phyloP scores from a whole-genome alignment of 768 basidiomycete species.

The Lentinula edodes region DNA sequence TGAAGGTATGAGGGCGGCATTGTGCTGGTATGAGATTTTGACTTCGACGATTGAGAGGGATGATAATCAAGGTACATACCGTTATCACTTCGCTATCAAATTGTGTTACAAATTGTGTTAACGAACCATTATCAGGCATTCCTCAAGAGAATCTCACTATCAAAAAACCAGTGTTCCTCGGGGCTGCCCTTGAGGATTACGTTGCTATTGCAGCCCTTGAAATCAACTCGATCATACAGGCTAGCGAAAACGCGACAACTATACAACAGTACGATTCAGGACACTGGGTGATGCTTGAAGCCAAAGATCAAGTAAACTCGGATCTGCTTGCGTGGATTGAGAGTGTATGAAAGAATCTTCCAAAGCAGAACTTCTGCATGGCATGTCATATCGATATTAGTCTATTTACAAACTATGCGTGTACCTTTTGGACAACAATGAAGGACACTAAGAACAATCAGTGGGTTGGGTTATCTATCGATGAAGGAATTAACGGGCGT shows the following conservation, averaged over 20 bases:
- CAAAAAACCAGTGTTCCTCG: constrained; percentile 30
- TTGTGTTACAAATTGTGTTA: too few species aligned
- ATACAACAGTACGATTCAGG: background rate
- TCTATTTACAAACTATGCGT: too few species aligned
- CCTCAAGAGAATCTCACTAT: constrained; percentile 21
- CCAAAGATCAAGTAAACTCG: background rate
- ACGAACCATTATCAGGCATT: constrained; percentile 12
- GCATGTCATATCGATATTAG: too few species aligned
- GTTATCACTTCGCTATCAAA: background rate
- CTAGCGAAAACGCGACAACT: background rate
- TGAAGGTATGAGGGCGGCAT: background rate
- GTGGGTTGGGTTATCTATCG: too few species aligned
- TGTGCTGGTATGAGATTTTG: background rate
- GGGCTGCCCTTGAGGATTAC: constrained; percentile 24
- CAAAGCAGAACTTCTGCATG: too few species aligned
- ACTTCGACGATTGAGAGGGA: background rate
- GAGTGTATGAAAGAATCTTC: background rate
- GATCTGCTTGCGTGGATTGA: background rate
- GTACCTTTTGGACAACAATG: too few species aligned
- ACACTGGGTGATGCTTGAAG: background rate
- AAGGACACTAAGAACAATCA: too few species aligned
- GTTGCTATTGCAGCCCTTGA: constrained; percentile 8
- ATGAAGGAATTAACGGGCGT: too few species aligned
- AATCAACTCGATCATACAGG: background rate
- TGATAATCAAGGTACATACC: background rate